Evolutionary conservation across 2,329 filamentous ascomycete species (phyloP).

Genomic region (Claviceps sp.): DNA sequence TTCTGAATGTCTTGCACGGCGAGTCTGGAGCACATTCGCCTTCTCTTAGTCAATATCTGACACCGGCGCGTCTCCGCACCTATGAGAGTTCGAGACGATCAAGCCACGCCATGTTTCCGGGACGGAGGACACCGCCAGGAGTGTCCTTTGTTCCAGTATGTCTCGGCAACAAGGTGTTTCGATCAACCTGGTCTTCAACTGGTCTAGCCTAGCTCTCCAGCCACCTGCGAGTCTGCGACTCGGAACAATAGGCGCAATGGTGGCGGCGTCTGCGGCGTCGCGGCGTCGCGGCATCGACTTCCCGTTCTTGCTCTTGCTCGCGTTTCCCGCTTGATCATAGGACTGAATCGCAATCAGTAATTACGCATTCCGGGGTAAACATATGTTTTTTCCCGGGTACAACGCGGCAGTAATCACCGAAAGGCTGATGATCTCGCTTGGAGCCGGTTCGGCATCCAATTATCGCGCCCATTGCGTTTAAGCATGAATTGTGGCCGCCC

Average conservation of each 20-base stretch:
- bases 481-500: neutral
- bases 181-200: neutral
- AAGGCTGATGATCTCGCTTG: neutral
- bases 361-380: neutral
- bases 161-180: neutral
- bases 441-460: neutral
- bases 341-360: neutral
- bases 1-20: neutral
- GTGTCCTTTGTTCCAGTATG: neutral
- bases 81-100: no score
- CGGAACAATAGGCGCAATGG: slow-evolving; percentile 3
- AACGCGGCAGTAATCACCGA: neutral
- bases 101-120: neutral
- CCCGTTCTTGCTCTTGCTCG: neutral
- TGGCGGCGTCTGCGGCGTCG: neutral
- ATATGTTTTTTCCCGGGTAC: neutral
- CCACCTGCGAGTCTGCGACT: neutral
- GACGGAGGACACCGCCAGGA: neutral
- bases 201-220: neutral
- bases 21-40: neutral
- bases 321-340: no score
- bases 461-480: neutral
- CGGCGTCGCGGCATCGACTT: neutral
- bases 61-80: no score
- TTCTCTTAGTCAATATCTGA: no score